Evolutionary conservation across 2,329 filamentous ascomycete genomes (phyloP).

Genomic region (Talaromyces piceae): DNA sequence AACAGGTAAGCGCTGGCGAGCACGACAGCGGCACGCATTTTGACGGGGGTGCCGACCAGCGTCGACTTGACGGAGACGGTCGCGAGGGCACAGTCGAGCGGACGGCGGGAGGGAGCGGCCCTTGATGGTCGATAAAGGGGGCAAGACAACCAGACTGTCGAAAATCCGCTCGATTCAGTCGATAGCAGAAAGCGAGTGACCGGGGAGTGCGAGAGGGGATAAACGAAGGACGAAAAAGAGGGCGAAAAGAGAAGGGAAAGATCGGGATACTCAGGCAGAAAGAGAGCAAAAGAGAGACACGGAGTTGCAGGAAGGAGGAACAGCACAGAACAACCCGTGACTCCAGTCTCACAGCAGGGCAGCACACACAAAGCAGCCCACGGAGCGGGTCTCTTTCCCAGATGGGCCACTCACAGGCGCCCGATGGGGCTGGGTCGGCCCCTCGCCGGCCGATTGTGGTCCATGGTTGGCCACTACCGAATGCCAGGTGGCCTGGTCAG

Average conservation of each 20-base stretch:
- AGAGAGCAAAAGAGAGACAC: background rate
- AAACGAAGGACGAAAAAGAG: background rate
- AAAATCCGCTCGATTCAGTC: background rate
- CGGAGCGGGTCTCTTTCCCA: background rate
- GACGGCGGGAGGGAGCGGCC: too few species aligned
- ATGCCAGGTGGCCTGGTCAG: background rate
- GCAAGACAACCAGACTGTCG: background rate
- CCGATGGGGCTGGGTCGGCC: background rate
- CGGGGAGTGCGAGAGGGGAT: background rate
- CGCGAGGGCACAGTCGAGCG: background rate
- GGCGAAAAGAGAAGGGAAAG: background rate
- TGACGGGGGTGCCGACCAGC: background rate
- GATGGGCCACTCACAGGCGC: background rate
- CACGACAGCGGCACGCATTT: constrained; percentile 9
- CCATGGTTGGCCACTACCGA: background rate
- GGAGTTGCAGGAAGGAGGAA: background rate
- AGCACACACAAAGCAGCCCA: background rate
- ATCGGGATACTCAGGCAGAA: background rate
- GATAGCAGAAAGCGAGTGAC: background rate
- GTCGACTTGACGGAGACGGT: background rate
- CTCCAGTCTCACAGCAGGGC: background rate
- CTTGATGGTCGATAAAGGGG: background rate
- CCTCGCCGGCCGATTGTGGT: background rate
- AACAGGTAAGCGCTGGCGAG: constrained; percentile 8
- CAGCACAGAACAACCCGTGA: background rate